phyloP scores from a whole-genome alignment of 169 alveolate genomes.

The Plasmodium gonderi region DNA sequence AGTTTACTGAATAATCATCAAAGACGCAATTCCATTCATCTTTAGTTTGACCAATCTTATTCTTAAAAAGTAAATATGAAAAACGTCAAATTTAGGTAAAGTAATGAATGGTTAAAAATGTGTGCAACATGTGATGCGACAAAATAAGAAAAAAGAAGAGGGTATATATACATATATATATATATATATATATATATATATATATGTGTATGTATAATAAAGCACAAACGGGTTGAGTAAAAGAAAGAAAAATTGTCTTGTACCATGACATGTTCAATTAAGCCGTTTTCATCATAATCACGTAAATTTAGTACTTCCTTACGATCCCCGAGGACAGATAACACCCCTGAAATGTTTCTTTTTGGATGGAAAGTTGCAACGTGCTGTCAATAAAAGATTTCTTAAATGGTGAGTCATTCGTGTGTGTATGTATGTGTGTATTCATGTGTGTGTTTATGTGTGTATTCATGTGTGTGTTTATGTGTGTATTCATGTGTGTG shows the following conservation, averaged over 20 bases:
- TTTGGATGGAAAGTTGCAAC: background rate
- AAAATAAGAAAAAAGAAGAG: background rate
- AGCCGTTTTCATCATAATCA: constrained; percentile 13
- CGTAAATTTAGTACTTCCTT: constrained; percentile 29
- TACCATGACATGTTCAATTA: constrained; percentile 45
- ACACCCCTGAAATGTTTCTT: constrained; percentile 36
- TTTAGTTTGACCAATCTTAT: constrained; percentile 13
- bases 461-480: background rate
- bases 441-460: background rate
- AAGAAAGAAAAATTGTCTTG: background rate
- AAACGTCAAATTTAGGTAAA: background rate
- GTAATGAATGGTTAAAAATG: background rate
- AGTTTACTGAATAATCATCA: background rate
- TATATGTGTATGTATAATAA: no score
- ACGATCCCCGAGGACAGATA: constrained; percentile 10
- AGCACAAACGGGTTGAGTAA: background rate
- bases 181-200: background rate
- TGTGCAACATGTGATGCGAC: background rate
- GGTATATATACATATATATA: background rate
- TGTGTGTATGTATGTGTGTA: background rate
- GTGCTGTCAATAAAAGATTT: background rate
- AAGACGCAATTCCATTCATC: constrained; percentile 46
- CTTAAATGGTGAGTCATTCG: background rate
- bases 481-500: background rate
- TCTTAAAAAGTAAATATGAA: constrained; percentile 18